A percentile compares a stretch with the other conserved stretches of the same genome.
Evolutionary conservation across 352 stramenopile species (phyloP).

Genomic region (Phytophthora boehmeriae): DNA sequence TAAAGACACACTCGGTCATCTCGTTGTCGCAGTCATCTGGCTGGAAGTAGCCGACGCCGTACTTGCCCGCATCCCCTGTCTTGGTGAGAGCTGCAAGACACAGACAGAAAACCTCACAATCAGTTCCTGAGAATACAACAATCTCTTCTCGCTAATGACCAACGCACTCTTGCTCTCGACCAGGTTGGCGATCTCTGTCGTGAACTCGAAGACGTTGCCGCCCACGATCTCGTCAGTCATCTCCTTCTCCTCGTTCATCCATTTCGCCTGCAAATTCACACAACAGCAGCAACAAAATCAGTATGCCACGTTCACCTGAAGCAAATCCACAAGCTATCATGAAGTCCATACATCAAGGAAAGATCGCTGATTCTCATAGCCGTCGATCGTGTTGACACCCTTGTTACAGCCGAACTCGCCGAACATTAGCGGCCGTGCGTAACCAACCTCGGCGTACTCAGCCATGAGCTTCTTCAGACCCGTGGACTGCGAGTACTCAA

Average conservation of each 20-base stretch:
- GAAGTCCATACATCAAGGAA: slow-evolving; percentile 50
- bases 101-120: not conserved
- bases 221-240: slow-evolving; percentile 72
- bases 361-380: slow-evolving; percentile 68
- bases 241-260: slow-evolving; percentile 77
- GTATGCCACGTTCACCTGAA: not conserved
- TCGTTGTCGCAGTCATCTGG: slow-evolving; percentile 68
- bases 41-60: slow-evolving; percentile 68
- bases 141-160: not conserved
- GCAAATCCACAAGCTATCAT: not conserved
- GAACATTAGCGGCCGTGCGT: slow-evolving; percentile 73
- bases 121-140: not conserved
- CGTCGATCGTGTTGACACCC: slow-evolving; percentile 66
- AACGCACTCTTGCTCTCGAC: slow-evolving; percentile 36
- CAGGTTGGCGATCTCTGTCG: slow-evolving; percentile 64
- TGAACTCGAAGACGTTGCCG: slow-evolving; percentile 83
- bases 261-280: slow-evolving; percentile 42
- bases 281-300: slow-evolving; percentile 1
- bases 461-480: slow-evolving; percentile 68
- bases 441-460: slow-evolving; percentile 52
- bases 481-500: slow-evolving; percentile 56
- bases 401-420: slow-evolving; percentile 81
- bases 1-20: slow-evolving; percentile 53
- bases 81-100: slow-evolving; percentile 41
- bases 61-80: slow-evolving; percentile 50